These are phyloP conservation scores for Malassezia japonica DNA, from an alignment of 1,284 basidiomycete genomes.

Conservation along the genomic window DNA sequence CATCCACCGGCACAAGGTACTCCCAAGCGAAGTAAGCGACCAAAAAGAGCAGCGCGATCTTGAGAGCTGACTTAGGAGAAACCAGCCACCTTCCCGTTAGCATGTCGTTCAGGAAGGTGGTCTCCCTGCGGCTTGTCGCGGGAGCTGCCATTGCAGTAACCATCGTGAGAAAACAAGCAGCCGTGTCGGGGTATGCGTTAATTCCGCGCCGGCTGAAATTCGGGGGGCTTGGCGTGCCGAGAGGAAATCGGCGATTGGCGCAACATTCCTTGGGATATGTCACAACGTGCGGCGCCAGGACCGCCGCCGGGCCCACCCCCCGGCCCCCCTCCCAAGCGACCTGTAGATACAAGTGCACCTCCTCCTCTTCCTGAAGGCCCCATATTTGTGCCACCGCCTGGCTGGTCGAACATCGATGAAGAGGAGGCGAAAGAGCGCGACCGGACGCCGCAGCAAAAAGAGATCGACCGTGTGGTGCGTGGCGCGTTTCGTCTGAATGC, in stretches of 20 bases:
- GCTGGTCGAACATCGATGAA: neutral
- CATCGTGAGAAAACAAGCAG: too few relatives aligned
- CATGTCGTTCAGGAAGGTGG: neutral
- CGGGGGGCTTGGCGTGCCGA: too few relatives aligned
- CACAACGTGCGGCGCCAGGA: neutral
- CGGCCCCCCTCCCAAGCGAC: conserved; percentile 17
- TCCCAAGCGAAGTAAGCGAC: conserved; percentile 66
- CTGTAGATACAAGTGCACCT: neutral
- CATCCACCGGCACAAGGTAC: conserved; percentile 52
- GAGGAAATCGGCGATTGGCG: too few relatives aligned
- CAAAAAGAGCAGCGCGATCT: conserved; percentile 61
- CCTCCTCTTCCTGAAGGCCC: neutral
- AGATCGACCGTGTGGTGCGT: conserved; percentile 53
- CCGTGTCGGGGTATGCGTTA: too few relatives aligned
- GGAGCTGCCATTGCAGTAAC: too few relatives aligned
- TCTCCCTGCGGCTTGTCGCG: neutral
- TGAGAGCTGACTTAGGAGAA: conserved; percentile 28
- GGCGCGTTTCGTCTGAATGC: conserved; percentile 55
- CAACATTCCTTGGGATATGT: too few relatives aligned
- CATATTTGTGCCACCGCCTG: neutral
- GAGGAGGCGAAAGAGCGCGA: conserved; percentile 22
- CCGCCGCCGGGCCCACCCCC: conserved; percentile 24
- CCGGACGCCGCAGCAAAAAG: conserved; percentile 43
- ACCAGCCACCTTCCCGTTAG: conserved; percentile 33
- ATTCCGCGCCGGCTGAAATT: too few relatives aligned